Conservation (phyloP, 192 early-diverging fungal genomes). For the Oehlia diaphana region DNA sequence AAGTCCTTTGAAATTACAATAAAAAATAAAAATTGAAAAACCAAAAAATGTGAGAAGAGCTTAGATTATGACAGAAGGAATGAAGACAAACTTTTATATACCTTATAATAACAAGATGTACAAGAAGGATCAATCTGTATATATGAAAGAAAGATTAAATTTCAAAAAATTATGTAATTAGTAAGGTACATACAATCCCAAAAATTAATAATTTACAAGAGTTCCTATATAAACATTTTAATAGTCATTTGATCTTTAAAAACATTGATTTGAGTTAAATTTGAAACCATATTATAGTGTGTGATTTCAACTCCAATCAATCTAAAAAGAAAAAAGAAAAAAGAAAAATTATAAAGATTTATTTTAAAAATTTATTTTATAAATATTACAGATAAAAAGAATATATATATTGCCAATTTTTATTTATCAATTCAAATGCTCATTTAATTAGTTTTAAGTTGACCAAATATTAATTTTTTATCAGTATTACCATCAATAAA, state of each 20-base stretch:
- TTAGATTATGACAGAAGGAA: too few species aligned
- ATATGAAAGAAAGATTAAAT: slow-evolving; percentile 1
- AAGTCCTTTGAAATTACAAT: slow-evolving; percentile 35
- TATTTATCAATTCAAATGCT: slow-evolving; percentile 50
- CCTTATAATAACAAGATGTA: neutral
- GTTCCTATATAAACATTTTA: slow-evolving; percentile 48
- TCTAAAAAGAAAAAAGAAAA: too few species aligned
- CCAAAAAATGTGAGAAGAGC: slow-evolving; percentile 20
- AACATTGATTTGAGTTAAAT: slow-evolving; percentile 56
- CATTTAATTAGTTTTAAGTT: slow-evolving; percentile 40
- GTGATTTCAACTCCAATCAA: slow-evolving; percentile 72
- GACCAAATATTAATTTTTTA: slow-evolving; percentile 40
- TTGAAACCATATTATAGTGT: slow-evolving; percentile 80
- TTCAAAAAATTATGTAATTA: slow-evolving; percentile 46
- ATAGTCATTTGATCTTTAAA: slow-evolving; percentile 41
- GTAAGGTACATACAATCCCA: slow-evolving; percentile 56
- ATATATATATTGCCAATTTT: slow-evolving; percentile 62
- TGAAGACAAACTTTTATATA: neutral
- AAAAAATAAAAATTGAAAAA: slow-evolving; percentile 32
- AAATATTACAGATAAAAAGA: too few species aligned
- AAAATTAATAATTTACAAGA: slow-evolving; percentile 31
- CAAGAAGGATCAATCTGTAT: neutral
- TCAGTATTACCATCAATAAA: slow-evolving; percentile 45
- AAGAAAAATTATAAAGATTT: too few species aligned
- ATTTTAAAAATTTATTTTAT: too few species aligned